Percentiles rank a stretch among this genome's conserved stretches.
phyloP scores from a whole-genome alignment of 768 basidiomycete genomes.

The Phlegmacium glaucopus region DNA sequence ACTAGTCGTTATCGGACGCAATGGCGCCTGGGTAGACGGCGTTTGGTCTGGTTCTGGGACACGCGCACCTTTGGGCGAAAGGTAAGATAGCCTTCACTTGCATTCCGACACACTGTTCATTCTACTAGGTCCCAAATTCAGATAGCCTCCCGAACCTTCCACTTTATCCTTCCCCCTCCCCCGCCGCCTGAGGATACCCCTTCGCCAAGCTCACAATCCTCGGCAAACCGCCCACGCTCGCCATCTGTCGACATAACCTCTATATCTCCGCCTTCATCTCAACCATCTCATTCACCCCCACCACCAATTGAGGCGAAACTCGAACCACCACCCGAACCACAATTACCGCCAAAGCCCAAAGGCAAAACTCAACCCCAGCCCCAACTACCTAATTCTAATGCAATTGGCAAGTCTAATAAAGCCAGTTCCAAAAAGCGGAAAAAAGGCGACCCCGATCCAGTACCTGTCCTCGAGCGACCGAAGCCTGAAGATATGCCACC shows the following conservation, averaged over 20 bases:
- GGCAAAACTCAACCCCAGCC: slow-evolving; percentile 38
- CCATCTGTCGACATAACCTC: slow-evolving; percentile 83
- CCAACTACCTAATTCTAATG: slow-evolving; percentile 61
- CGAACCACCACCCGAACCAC: slow-evolving; percentile 37
- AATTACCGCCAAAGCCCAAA: slow-evolving; percentile 26
- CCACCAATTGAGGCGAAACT: slow-evolving; percentile 49
- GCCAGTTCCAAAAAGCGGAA: slow-evolving; percentile 68
- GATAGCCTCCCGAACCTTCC: slow-evolving; percentile 95
- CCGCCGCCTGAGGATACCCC: slow-evolving; percentile 77
- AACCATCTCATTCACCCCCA: slow-evolving; percentile 73
- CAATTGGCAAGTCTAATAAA: slow-evolving; percentile 47
- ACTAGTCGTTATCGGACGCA: slow-evolving; percentile 89
- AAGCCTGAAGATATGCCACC: slow-evolving; percentile 79
- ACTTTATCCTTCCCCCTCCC: slow-evolving; percentile 92
- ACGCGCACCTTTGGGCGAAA: slow-evolving; percentile 78
- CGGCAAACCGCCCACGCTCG: slow-evolving; percentile 63
- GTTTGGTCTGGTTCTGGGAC: slow-evolving; percentile 92
- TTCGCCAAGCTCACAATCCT: slow-evolving; percentile 75
- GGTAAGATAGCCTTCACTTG: slow-evolving; percentile 41
- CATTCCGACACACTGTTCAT: slow-evolving; percentile 5
- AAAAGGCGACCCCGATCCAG: slow-evolving; percentile 50
- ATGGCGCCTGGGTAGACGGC: slow-evolving; percentile 97
- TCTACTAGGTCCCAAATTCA: slow-evolving; percentile 83
- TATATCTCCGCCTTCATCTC: slow-evolving; percentile 78
- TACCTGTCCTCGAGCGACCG: slow-evolving; percentile 34